phyloP scores from a whole-genome alignment of 2,329 filamentous ascomycete genomes.

The Biscogniauxia marginata region DNA sequence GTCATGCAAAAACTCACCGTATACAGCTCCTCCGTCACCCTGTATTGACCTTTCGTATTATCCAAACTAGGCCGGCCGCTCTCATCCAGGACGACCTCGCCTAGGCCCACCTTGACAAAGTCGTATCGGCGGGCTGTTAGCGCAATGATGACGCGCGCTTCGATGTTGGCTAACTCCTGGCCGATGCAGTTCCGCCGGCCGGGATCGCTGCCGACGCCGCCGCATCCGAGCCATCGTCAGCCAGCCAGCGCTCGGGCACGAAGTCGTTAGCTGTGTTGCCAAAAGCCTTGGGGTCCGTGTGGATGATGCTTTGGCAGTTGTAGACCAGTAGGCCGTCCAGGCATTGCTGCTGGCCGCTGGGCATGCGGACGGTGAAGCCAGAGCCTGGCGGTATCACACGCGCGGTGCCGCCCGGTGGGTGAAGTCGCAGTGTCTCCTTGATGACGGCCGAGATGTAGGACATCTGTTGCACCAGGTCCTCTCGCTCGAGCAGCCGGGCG shows the following conservation, averaged over 20 bases:
- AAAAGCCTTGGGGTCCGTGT: conserved; percentile 35
- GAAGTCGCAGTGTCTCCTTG: conserved; percentile 37
- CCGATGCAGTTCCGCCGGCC: conserved; percentile 55
- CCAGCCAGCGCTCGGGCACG: conserved; percentile 41
- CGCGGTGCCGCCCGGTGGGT: conserved; percentile 34
- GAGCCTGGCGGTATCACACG: conserved; percentile 27
- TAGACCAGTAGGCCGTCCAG: conserved; percentile 38
- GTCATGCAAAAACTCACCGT: not conserved
- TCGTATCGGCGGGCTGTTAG: conserved; percentile 25
- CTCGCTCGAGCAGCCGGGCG: conserved; percentile 25
- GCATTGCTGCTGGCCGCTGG: conserved; percentile 27
- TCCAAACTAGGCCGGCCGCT: not conserved
- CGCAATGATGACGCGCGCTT: conserved; percentile 31
- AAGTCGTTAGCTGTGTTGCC: conserved; percentile 37
- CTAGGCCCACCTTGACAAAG: conserved; percentile 33
- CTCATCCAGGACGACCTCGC: conserved; percentile 19
- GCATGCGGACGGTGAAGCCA: conserved; percentile 29
- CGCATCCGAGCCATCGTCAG: conserved; percentile 19
- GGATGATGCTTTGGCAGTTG: conserved; percentile 34
- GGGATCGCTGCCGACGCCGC: conserved; percentile 45
- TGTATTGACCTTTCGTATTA: conserved; percentile 1
- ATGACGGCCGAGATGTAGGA: conserved; percentile 37
- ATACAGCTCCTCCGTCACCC: conserved; percentile 4
- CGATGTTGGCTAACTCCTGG: conserved; percentile 48
- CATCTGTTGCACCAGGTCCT: conserved; percentile 35